A percentile compares a stretch with the other conserved stretches of the same genome.
Evolutionary conservation across 2,329 filamentous ascomycete species (phyloP).

Genomic region (Fusarium sp.): DNA sequence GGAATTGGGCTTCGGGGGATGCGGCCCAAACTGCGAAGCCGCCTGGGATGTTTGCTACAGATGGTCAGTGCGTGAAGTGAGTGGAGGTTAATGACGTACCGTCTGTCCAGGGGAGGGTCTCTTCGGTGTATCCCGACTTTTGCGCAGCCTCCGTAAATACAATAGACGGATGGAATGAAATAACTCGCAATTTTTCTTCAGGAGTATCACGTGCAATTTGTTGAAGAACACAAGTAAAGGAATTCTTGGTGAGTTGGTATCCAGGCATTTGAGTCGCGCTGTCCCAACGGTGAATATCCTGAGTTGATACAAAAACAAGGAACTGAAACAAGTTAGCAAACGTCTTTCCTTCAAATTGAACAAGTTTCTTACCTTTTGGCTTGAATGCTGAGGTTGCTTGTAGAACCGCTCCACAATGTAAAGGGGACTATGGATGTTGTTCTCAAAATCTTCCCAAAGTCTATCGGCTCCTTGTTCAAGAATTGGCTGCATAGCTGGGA

Average conservation of each 20-base stretch:
- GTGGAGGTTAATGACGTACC: neutral
- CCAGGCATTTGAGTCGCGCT: constrained; percentile 33
- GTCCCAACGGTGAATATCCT: constrained; percentile 44
- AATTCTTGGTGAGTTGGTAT: constrained; percentile 54
- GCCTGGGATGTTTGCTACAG: constrained; percentile 52
- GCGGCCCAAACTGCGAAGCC: constrained; percentile 58
- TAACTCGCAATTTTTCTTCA: constrained; percentile 50
- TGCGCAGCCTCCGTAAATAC: constrained; percentile 49
- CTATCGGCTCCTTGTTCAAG: constrained; percentile 35
- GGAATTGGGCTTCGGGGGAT: constrained; percentile 56
- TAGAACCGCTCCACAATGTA: constrained; percentile 33
- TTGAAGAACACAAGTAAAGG: constrained; percentile 50
- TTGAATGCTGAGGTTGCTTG: constrained; percentile 24
- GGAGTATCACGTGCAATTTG: constrained; percentile 49
- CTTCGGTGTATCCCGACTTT: constrained; percentile 33
- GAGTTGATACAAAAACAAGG: constrained; percentile 24
- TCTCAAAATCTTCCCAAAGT: constrained; percentile 40
- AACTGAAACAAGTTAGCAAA: constrained; percentile 5
- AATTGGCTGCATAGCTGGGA: constrained; percentile 19
- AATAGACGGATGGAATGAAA: constrained; percentile 55
- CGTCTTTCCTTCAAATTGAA: no score
- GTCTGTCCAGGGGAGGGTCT: constrained; percentile 37
- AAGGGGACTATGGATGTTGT: constrained; percentile 28
- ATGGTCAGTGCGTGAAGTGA: neutral
- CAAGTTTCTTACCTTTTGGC: constrained; percentile 13